Percentiles rank a stretch among this genome's conserved stretches.
Evolutionary conservation across 257 asterid genomes (phyloP).

Genomic region (Jasminum sambac): DNA sequence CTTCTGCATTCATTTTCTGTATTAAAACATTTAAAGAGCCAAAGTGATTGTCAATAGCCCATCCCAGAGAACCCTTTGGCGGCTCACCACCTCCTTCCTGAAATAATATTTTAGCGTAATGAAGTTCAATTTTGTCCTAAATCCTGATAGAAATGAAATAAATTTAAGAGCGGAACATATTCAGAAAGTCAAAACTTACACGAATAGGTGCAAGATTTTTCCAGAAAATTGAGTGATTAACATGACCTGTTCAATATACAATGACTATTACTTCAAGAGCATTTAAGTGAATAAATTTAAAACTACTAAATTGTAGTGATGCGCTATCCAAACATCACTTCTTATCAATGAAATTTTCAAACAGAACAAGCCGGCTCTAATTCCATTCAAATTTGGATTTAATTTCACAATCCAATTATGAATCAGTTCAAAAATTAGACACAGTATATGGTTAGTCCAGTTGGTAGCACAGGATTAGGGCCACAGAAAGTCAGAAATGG

Average conservation of each 20-base stretch:
- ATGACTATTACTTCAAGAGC: not conserved
- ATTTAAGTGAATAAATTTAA: not conserved
- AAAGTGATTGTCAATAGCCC: slow-evolving; percentile 62
- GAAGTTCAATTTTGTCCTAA: not conserved
- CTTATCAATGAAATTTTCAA: not conserved
- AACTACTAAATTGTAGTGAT: not conserved
- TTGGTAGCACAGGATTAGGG: not conserved
- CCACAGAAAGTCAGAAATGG: not conserved
- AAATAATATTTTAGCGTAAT: slow-evolving; percentile 17
- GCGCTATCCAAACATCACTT: not conserved
- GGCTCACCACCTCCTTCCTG: slow-evolving; percentile 91
- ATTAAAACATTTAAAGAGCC: slow-evolving; percentile 68
- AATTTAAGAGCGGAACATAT: not conserved
- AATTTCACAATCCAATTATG: not conserved
- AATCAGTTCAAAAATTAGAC: not conserved
- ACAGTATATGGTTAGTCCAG: not conserved
- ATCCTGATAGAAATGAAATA: not conserved
- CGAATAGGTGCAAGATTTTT: slow-evolving; percentile 70
- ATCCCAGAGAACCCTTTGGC: slow-evolving; percentile 63
- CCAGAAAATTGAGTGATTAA: slow-evolving; percentile 88
- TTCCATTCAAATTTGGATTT: not conserved
- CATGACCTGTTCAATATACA: slow-evolving; percentile 49
- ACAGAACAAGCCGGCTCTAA: not conserved
- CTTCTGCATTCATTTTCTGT: slow-evolving; percentile 73
- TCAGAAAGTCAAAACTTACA: slow-evolving; percentile 36